These are phyloP conservation scores for Entophlyctis luteolus DNA, from an alignment of 192 early-diverging fungal genomes.

Conservation along the genomic window DNA sequence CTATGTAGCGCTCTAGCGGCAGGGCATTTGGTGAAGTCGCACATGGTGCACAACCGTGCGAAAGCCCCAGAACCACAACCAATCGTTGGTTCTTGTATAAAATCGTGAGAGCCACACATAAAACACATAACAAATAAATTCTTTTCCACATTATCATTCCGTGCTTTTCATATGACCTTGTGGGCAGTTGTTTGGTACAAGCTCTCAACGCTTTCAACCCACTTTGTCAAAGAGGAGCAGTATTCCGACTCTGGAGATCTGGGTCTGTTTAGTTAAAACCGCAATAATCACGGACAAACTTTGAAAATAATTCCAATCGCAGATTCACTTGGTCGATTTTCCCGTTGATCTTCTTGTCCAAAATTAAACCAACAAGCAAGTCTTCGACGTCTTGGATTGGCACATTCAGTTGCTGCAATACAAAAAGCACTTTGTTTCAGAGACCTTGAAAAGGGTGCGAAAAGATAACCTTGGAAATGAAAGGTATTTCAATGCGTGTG, in stretches of 20 bases:
- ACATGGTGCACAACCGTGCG: conserved; percentile 79
- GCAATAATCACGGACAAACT: conserved; percentile 44
- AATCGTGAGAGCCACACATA: conserved; percentile 22
- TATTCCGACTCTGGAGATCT: conserved; percentile 60
- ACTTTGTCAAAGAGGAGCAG: conserved; percentile 70
- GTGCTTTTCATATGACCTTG: conserved; percentile 16
- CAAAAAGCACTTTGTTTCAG: neutral
- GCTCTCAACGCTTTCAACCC: conserved; percentile 60
- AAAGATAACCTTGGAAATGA: conserved; percentile 67
- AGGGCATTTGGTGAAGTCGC: conserved; percentile 82
- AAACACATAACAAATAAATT: too few species aligned
- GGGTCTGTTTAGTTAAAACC: neutral
- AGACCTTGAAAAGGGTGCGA: neutral
- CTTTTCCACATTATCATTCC: too few species aligned
- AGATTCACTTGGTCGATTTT: conserved; percentile 88
- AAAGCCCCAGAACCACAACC: neutral
- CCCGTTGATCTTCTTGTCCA: conserved; percentile 81
- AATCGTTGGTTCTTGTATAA: conserved; percentile 29
- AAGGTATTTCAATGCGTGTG: conserved; percentile 80
- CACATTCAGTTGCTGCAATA: conserved; percentile 70
- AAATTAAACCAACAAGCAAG: conserved; percentile 78
- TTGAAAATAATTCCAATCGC: conserved; percentile 65
- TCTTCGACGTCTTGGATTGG: conserved; percentile 74
- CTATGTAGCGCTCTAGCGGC: conserved; percentile 81
- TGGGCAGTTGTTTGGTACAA: conserved; percentile 50